Evolutionary conservation across 495 filamentous ascomycete species (phyloP).

Genomic region (Tuber brumale): DNA sequence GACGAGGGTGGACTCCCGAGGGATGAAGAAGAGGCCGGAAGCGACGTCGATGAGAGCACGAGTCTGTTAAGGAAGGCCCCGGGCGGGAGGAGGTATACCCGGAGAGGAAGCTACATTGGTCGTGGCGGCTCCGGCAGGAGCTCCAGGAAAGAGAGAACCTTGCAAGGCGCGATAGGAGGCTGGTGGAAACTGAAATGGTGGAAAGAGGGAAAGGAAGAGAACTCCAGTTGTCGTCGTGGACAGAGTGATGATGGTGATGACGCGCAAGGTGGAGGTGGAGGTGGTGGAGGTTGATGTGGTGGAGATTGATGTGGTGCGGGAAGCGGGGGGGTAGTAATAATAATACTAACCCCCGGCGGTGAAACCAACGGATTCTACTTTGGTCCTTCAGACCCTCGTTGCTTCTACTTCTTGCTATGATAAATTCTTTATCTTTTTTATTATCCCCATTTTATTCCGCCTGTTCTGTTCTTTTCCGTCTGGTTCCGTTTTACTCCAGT

Average conservation of each 20-base stretch:
- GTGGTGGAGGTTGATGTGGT: background rate
- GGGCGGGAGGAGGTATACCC: conserved; percentile 32
- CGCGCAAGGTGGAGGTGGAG: background rate
- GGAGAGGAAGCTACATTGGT: conserved; percentile 21
- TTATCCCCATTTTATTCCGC: background rate
- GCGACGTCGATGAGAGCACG: conserved; percentile 21
- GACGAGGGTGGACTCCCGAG: conserved; percentile 46
- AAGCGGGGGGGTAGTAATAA: background rate
- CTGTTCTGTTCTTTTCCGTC: background rate
- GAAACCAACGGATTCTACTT: background rate
- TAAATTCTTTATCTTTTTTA: background rate
- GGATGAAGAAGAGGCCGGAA: conserved; percentile 11
- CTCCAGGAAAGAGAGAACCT: conserved; percentile 8
- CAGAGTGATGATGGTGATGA: background rate
- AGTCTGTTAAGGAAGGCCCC: conserved; percentile 16
- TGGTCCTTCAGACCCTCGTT: background rate
- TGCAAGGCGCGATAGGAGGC: conserved; percentile 41
- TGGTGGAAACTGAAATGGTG: conserved; percentile 46
- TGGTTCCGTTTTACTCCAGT: no score
- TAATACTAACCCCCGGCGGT: background rate
- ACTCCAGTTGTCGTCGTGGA: background rate
- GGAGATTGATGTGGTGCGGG: background rate
- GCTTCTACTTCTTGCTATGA: background rate
- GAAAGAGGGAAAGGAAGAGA: conserved; percentile 21
- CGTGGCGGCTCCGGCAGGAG: conserved; percentile 10